A percentile compares a stretch with the other conserved stretches of the same genome.
phyloP scores from a whole-genome alignment of 352 stramenopile species.

The Paralagenidium karlingii region DNA sequence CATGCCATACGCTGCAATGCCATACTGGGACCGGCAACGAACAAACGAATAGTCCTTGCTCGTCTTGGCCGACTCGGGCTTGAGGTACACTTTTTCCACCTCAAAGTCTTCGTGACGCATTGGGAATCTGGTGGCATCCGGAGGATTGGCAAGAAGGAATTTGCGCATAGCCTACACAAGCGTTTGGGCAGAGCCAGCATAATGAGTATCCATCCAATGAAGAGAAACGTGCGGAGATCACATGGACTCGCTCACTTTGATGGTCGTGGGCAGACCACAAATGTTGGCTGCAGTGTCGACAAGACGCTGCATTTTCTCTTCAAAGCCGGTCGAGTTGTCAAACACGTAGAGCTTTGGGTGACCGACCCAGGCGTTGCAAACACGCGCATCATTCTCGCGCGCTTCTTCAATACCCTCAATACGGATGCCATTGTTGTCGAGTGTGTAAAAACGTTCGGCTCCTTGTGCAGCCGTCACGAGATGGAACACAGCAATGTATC shows the following conservation, averaged over 20 bases:
- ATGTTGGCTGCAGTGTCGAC: conserved; percentile 60
- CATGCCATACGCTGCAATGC: conserved; percentile 76
- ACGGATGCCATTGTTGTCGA: conserved; percentile 94
- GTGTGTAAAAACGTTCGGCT: conserved; percentile 92
- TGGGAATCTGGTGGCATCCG: conserved; percentile 24
- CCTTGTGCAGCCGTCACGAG: conserved; percentile 87
- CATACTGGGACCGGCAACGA: conserved; percentile 71
- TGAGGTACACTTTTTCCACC: conserved; percentile 79
- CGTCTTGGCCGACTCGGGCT: conserved; percentile 40
- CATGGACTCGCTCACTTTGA: conserved; percentile 23
- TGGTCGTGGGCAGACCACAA: conserved; percentile 62
- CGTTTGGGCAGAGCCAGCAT: no score
- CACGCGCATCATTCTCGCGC: conserved; percentile 75
- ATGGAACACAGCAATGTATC: conserved; percentile 84
- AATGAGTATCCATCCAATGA: no score
- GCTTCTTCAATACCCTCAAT: conserved; percentile 90
- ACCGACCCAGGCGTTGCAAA: conserved; percentile 66
- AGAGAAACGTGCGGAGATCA: no score
- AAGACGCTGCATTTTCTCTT: conserved; percentile 81
- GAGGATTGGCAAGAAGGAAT: conserved; percentile 39
- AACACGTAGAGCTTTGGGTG: conserved; percentile 81
- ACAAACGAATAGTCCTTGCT: conserved; percentile 83
- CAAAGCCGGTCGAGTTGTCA: conserved; percentile 75
- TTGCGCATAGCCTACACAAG: conserved; percentile 39
- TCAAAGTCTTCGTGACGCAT: conserved; percentile 81